Evolutionary conservation across 2,329 filamentous ascomycete genomes (phyloP), one percentile per base, ranked within the genome.

Genomic region (Elsinoe batatas): DNA sequence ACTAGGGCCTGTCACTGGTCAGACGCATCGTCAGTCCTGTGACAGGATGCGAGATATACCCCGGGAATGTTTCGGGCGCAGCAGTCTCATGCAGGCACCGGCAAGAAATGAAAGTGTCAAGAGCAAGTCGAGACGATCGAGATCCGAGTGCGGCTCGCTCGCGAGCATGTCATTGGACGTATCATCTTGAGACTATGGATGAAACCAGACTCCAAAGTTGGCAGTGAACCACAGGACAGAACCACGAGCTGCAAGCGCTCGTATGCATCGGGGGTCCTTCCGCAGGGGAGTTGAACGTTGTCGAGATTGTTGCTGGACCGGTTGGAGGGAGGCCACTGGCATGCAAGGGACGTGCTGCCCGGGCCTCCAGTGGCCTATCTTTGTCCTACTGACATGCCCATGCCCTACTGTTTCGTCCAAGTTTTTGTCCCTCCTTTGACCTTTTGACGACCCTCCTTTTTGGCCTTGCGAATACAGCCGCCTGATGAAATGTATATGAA

Each of bases 251-350:
- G n/a, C n/a, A n/a, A n/a, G n/a, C n/a, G 26, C 26, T 5, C 26
- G 5, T 7, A 30, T 5, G 26, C 26, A 30, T 30, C 26, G 26
- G 26, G 26, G 26, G 26, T 30, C 26, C 26, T 30, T 30, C 26
- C 47, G n/a, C 44, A 49, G 44, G 47, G 47, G 32, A 35, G 33
- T 51, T 38, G 47, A 51, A 36, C 32, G 38, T 36, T 55, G 38
- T 26, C 32, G 53, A 55, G 53, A 55, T 55, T 55, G 53, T 55
- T 55, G 53, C 53, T 55, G 17, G 53, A 44, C 53, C 53, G 53
- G 53, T 55, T 43, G 26, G 30, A 37, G 40, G 38, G 38, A 50
- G 26, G 18, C 26, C 26, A 30, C 26, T 30, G 47, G 47, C 47
- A 51, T 51, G 47, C 47, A 51, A 51, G 47, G 47, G 47, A 51